Evolutionary conservation across 495 filamentous ascomycete genomes (phyloP), one percentile per base, ranked within the genome.

Genomic region (Apodospora peruviana): DNA sequence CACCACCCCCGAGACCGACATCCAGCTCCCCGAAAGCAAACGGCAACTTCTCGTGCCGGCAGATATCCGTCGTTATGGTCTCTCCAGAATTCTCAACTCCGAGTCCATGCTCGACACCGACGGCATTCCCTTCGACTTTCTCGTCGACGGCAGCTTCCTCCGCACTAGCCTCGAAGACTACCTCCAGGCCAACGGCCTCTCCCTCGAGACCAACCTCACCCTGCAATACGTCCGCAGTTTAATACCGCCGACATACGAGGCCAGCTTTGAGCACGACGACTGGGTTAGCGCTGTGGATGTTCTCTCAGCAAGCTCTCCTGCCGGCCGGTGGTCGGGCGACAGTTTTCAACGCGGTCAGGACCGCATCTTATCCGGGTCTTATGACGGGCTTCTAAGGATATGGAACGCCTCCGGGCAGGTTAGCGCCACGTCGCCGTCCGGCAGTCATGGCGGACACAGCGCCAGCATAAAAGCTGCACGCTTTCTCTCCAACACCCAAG

Each of bases 251-350:
- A 71, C 85, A 11, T 87, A 89, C 63, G 81, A 91, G 36, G 81
- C 90, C 5, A 88, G 85, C 46, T 96, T 94, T 66, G 81, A 95
- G 70, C 90, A 97, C 62, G 90, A 96, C 58, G 91, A 96, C 59
- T 98, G 93, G 93, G 86, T 98, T 25, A 86, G 85, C 63, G 76
- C 81, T n/a, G 85, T 96, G n/a, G 88, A 96, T 58, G 81, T 95
- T 4, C 77, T 91, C 17, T 90, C 87, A 0, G 64, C 56, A 17
- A 81, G 75, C 27, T 89, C 84, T 12, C 65, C 72, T 35, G 82
- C 86, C 18, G 82, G 74, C 18, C 69, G 66, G 37, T 83, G 80
- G 80, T 66, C 61, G 16, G 63, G 66, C 63, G 50, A 67, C 42
- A 52, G 55, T 47, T 58, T 78, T 65, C 57, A 65, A 54, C 45